phyloP scores from a whole-genome alignment of 177 flowering plant genomes.

The Tripterygium wilfordii region DNA sequence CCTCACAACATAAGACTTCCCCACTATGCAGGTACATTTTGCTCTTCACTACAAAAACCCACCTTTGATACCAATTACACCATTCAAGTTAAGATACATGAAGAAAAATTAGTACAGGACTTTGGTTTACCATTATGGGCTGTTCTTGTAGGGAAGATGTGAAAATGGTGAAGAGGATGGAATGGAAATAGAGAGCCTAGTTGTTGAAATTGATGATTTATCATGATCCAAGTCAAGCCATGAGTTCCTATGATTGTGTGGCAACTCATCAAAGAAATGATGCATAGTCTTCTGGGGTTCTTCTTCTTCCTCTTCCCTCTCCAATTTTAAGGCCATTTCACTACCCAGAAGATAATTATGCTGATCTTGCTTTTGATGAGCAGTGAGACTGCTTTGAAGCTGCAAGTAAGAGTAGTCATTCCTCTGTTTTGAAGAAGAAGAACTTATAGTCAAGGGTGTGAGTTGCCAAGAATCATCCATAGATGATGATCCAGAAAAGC shows the following conservation, averaged over 20 bases:
- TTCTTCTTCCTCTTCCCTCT: conserved; percentile 27
- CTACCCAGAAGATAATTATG: conserved; percentile 23
- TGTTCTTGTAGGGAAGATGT: conserved; percentile 39
- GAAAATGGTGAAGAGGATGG: conserved; percentile 51
- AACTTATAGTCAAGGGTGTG: conserved; percentile 45
- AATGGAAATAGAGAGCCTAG: conserved; percentile 72
- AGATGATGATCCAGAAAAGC: conserved; percentile 34
- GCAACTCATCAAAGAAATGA: conserved; percentile 73
- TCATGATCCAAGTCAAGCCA: conserved; percentile 44
- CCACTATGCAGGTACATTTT: too few species aligned
- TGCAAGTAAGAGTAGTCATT: conserved; percentile 33
- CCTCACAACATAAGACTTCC: too few species aligned
- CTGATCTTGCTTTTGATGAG: conserved; percentile 12
- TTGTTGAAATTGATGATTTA: too few species aligned
- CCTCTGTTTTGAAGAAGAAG: conserved; percentile 36
- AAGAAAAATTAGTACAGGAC: not conserved
- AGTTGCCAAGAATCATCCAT: conserved; percentile 50
- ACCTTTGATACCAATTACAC: too few species aligned
- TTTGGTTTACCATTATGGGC: conserved; percentile 27
- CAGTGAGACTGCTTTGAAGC: conserved; percentile 21
- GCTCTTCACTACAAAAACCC: too few species aligned
- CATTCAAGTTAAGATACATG: too few species aligned
- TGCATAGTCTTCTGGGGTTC: conserved; percentile 50
- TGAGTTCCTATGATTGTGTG: conserved; percentile 33
- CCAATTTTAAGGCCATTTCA: too few species aligned